These are phyloP conservation scores for Cyphellophora europaea DNA, from an alignment of 2,329 filamentous ascomycete species.

Conservation along the genomic window DNA sequence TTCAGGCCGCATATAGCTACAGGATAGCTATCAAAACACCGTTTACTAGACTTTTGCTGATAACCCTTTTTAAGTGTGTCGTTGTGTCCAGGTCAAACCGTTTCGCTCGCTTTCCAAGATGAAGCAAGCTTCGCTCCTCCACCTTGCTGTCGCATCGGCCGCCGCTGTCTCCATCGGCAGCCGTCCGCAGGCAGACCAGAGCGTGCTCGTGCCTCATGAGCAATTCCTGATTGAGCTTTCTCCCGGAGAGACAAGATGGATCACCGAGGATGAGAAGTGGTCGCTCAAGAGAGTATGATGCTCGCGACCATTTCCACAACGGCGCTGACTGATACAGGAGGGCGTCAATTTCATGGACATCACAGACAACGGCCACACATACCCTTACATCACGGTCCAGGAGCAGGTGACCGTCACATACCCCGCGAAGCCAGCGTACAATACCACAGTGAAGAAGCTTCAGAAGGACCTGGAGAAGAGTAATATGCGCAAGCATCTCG, in stretches of 20 bases:
- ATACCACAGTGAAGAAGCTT: slow-evolving; percentile 58
- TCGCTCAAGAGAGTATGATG: slow-evolving; percentile 64
- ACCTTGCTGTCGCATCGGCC: no score
- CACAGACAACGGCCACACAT: slow-evolving; percentile 62
- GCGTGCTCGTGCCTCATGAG: no score
- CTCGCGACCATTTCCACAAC: slow-evolving; percentile 4
- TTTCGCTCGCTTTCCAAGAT: no score
- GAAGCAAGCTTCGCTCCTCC: no score
- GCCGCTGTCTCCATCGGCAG: no score
- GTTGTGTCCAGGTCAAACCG: no score
- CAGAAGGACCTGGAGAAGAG: slow-evolving; percentile 61
- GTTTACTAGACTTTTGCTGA: no score
- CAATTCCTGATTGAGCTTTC: slow-evolving; percentile 71
- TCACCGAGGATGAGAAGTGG: slow-evolving; percentile 95
- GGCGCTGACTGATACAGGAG: slow-evolving; percentile 42
- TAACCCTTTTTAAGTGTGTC: no score
- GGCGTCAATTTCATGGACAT: slow-evolving; percentile 92
- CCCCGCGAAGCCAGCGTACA: slow-evolving; percentile 56
- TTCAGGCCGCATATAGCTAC: no score
- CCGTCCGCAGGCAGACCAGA: no score
- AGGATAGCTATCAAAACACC: no score
- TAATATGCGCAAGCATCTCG: slow-evolving; percentile 68
- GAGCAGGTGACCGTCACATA: slow-evolving; percentile 43
- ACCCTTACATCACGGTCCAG: slow-evolving; percentile 31
- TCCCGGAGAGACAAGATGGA: slow-evolving; percentile 75